Base-by-base conservation (phyloP, 2,329 filamentous ascomycete species). In the Diplodia intermedia region DNA sequence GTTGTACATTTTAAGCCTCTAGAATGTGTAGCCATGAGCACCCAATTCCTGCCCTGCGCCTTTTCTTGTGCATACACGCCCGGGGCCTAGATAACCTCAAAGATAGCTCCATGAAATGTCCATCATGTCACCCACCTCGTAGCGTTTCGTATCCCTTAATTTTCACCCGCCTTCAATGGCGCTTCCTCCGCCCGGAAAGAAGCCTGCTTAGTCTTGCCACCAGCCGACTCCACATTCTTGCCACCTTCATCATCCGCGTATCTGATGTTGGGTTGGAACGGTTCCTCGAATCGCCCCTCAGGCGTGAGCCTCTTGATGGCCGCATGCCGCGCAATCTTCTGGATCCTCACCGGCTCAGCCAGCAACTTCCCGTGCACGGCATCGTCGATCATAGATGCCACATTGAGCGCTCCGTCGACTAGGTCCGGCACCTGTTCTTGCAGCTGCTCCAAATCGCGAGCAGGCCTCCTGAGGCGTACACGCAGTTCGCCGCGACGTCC, bases 401-500 rank as follows among this genome's bases (percentile, higher is more conserved):
- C 18, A 20, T 47, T 31, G 29, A 67, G 38, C 9, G 53, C 55
- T 6, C n/a, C 33, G 20, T 67, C 15, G 38, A 67, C 55, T 4
- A 67, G 60, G 23, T 40, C 47, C 53, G 20, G 33, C 5, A 43
- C 54, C 20, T 20, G 23, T 26, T 11, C 36, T 15, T 40, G 20
- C 20, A 53, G 6, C 15, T 52, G 12, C 18, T 60, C 55, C 31
- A 3, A 2, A 9, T 15, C 33, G 14, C 40, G 60, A 3, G 29
- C 40, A 26, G 65, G 49, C 11, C 40, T 61, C 33, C 60, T 62
- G 20, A 71, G 74, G 14, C 73, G 68, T 9, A 73, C 68, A n/a
- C 68, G 68, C 49, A 79, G 57, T 3, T 56, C 40, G 14, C 71
- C 72, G 14, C 71, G 70, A 29, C 71, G 75, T 3, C 73, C 71